Conservation (phyloP, 1,139 yeast species). For the Geotrichum klebahnii region DNA sequence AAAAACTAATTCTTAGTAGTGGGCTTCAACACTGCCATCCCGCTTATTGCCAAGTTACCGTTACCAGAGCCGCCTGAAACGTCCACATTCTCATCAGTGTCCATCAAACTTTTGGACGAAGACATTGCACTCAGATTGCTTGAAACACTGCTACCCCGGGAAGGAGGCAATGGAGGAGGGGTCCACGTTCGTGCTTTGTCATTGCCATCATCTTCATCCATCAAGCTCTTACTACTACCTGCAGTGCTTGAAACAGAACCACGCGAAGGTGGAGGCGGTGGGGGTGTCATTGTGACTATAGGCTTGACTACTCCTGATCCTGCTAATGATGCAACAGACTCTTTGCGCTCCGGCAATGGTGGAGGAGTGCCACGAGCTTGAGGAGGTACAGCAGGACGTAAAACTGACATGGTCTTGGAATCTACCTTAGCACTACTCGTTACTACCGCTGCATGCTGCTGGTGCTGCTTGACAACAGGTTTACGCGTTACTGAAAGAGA, state of each 20-base stretch:
- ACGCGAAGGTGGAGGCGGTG: slow-evolving; percentile 17
- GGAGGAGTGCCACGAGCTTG: slow-evolving; percentile 19
- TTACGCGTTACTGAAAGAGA: slow-evolving; percentile 11
- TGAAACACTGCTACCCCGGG: slow-evolving; percentile 12
- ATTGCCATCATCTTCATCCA: slow-evolving; percentile 15
- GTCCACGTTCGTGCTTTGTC: slow-evolving; percentile 17
- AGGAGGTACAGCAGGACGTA: slow-evolving; percentile 4
- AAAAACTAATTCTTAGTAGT: slow-evolving; percentile 12
- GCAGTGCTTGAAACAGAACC: neutral
- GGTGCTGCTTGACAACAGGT: slow-evolving; percentile 8
- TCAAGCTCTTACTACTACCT: slow-evolving; percentile 5
- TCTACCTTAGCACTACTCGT: neutral
- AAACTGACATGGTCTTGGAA: slow-evolving; percentile 14
- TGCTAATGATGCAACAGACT: slow-evolving; percentile 4
- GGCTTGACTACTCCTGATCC: neutral
- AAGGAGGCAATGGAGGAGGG: slow-evolving; percentile 17
- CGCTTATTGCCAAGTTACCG: neutral
- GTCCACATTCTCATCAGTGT: slow-evolving; percentile 15
- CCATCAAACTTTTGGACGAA: slow-evolving; percentile 19
- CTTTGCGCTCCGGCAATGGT: slow-evolving; percentile 19
- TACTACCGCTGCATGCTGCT: neutral
- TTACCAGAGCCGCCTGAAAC: slow-evolving; percentile 10
- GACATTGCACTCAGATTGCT: slow-evolving; percentile 7
- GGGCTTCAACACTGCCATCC: slow-evolving; percentile 17
- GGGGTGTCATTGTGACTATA: slow-evolving; percentile 7